A percentile compares a stretch with the other conserved stretches of the same genome.
phyloP scores from a whole-genome alignment of 2,329 filamentous ascomycete species.

The Colletotrichum melonis region DNA sequence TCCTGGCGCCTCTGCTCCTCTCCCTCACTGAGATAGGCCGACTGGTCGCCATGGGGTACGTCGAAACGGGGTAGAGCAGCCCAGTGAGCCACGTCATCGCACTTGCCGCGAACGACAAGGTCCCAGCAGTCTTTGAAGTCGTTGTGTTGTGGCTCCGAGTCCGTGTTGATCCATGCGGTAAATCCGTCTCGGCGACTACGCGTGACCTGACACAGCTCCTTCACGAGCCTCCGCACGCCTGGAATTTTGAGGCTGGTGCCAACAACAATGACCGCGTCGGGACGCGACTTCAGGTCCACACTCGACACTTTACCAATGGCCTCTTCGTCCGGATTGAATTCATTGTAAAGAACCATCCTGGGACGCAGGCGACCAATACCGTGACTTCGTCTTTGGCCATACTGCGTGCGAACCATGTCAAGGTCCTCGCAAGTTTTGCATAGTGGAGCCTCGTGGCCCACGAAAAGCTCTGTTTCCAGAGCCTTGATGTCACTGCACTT shows the following conservation, averaged over 20 bases:
- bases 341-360: constrained; percentile 96
- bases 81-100: constrained; percentile 85
- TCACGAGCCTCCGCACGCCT: constrained; percentile 88
- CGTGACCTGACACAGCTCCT: constrained; percentile 91
- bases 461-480: constrained; percentile 84
- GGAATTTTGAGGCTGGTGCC: constrained; percentile 97
- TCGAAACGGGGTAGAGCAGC: constrained; percentile 73
- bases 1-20: constrained; percentile 52
- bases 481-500: constrained; percentile 85
- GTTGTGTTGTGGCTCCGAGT: constrained; percentile 81
- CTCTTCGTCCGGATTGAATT: constrained; percentile 95
- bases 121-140: constrained; percentile 97
- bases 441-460: constrained; percentile 84
- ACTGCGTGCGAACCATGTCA: constrained; percentile 79
- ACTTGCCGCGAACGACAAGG: constrained; percentile 85
- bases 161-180: constrained; percentile 94
- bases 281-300: constrained; percentile 85
- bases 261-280: constrained; percentile 93
- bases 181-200: constrained; percentile 84
- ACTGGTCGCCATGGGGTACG: constrained; percentile 62
- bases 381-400: constrained; percentile 89
- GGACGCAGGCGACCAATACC: constrained; percentile 91
- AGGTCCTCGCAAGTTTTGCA: constrained; percentile 80
- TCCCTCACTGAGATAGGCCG: constrained; percentile 57
- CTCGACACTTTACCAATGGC: constrained; percentile 92